Evolutionary conservation across 208 protist species (phyloP).

Genomic region (Crithidia fasciculata): DNA sequence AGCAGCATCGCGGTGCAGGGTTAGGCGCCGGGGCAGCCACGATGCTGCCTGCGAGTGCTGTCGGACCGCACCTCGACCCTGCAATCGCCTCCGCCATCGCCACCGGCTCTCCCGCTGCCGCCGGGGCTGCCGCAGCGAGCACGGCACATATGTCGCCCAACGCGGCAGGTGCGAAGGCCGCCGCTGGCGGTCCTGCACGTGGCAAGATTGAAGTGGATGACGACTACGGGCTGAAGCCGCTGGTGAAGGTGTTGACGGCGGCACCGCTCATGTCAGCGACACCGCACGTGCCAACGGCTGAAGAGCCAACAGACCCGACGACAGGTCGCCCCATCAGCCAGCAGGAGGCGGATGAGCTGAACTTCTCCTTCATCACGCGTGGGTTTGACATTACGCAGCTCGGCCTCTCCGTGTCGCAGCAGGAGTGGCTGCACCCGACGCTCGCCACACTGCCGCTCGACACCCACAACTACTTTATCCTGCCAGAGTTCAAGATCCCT

Average conservation of each 20-base stretch:
- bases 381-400: slow-evolving; percentile 80
- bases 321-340: slow-evolving; percentile 49
- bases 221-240: slow-evolving; percentile 68
- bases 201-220: slow-evolving; percentile 67
- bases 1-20: slow-evolving; percentile 25
- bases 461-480: slow-evolving; percentile 63
- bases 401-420: slow-evolving; percentile 66
- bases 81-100: slow-evolving; percentile 29
- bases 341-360: slow-evolving; percentile 52
- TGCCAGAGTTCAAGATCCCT: slow-evolving; percentile 79
- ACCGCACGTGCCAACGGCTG: slow-evolving; percentile 27
- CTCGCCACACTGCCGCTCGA: slow-evolving; percentile 71
- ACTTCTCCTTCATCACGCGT: slow-evolving; percentile 73
- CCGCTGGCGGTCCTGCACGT: not conserved
- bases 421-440: slow-evolving; percentile 75
- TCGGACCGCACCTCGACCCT: slow-evolving; percentile 28
- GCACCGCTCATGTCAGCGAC: slow-evolving; percentile 39
- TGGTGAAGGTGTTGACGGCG: slow-evolving; percentile 48
- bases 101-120: slow-evolving; percentile 8
- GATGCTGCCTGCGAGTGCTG: slow-evolving; percentile 21
- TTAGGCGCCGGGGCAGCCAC: slow-evolving; percentile 18
- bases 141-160: not conserved
- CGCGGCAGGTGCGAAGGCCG: not conserved
- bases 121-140: not conserved
- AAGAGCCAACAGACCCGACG: slow-evolving; percentile 37